phyloP scores from a whole-genome alignment of 202 grass and related monocot species.

The Cymbopogon flexuosus region DNA sequence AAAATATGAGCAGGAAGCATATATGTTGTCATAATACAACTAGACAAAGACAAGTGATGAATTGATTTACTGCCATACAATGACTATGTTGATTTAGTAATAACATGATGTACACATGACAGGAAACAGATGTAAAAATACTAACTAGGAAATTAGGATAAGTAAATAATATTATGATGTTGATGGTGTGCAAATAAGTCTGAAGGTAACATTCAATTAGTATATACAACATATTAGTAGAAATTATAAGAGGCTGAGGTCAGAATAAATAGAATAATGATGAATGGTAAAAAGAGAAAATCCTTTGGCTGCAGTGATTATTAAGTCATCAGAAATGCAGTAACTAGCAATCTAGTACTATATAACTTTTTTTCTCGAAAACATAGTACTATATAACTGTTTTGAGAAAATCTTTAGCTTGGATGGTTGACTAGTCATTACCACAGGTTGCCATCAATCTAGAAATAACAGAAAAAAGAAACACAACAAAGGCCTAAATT shows the following conservation, averaged over 20 bases:
- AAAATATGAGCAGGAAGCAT: slow-evolving; percentile 10
- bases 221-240: neutral
- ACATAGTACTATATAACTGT: neutral
- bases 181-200: slow-evolving; percentile 21
- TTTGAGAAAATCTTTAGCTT: slow-evolving; percentile 7
- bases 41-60: neutral
- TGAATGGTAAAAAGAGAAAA: too few species aligned
- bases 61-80: slow-evolving; percentile 1
- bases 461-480: neutral
- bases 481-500: neutral
- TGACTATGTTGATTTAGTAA: slow-evolving; percentile 2
- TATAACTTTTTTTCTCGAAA: neutral
- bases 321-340: neutral
- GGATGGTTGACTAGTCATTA: neutral
- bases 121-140: neutral
- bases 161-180: slow-evolving; percentile 15
- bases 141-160: slow-evolving; percentile 3
- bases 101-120: neutral
- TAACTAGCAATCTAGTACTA: neutral
- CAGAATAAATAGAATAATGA: too few species aligned
- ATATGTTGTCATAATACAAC: neutral
- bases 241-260: neutral
- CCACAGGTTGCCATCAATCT: slow-evolving; percentile 14
- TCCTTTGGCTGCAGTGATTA: neutral
- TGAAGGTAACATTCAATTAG: neutral